Percentiles rank a stretch among this genome's conserved stretches.
phyloP scores from a whole-genome alignment of 148 eudicot genomes.

The Rhododendron mucronatum region DNA sequence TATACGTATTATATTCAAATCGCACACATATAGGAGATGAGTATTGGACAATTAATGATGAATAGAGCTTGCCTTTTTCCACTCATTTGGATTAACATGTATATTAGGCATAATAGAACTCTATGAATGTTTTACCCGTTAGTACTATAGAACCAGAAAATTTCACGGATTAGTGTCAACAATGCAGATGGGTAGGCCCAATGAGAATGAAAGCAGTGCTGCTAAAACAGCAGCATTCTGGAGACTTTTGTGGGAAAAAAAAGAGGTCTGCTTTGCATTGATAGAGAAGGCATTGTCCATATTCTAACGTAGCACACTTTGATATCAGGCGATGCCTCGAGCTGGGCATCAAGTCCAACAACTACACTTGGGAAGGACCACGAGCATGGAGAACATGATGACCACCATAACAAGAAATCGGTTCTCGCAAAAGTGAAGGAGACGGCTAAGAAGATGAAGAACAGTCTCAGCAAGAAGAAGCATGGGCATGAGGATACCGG shows the following conservation, averaged over 20 bases:
- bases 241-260: background rate
- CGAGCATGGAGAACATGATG: slow-evolving; percentile 46
- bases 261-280: background rate
- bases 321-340: slow-evolving; percentile 37
- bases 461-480: slow-evolving; percentile 33
- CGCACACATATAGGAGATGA: background rate
- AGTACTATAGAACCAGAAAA: background rate
- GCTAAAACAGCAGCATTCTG: background rate
- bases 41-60: background rate
- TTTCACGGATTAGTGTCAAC: background rate
- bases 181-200: background rate
- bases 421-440: slow-evolving; percentile 71
- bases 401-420: slow-evolving; percentile 44
- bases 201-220: background rate
- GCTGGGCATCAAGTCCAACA: slow-evolving; percentile 29
- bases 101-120: background rate
- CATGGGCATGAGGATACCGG: slow-evolving; percentile 20
- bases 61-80: background rate
- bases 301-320: background rate
- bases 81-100: background rate
- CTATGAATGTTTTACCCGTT: background rate
- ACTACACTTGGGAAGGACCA: slow-evolving; percentile 27
- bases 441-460: slow-evolving; percentile 57
- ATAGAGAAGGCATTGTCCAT: background rate
- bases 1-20: background rate